phyloP scores from a whole-genome alignment of 805 yeast species.

The Pichia cabralensis region DNA sequence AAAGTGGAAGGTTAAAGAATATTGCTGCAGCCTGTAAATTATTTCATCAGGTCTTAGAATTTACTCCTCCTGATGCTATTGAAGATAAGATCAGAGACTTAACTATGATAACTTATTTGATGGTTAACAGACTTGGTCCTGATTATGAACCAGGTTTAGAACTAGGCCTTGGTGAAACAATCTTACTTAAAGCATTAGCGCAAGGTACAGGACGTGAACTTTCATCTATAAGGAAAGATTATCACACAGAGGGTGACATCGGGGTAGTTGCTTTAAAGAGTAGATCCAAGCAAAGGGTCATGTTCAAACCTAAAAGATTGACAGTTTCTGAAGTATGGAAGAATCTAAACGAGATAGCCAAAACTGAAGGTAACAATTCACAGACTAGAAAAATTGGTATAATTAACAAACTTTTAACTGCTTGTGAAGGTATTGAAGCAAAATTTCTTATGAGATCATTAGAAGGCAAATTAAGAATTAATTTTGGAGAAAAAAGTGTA shows the following conservation, averaged over 20 bases:
- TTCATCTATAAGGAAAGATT: slow-evolving; percentile 62
- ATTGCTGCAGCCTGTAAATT: slow-evolving; percentile 66
- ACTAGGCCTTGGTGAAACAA: slow-evolving; percentile 85
- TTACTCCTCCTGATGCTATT: slow-evolving; percentile 21
- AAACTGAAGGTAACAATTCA: slow-evolving; percentile 67
- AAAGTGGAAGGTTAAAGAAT: slow-evolving; percentile 76
- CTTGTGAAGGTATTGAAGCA: slow-evolving; percentile 81
- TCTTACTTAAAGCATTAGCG: slow-evolving; percentile 78
- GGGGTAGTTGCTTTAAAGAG: slow-evolving; percentile 84
- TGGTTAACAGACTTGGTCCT: slow-evolving; percentile 86
- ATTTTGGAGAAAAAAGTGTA: slow-evolving; percentile 90
- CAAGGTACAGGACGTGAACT: slow-evolving; percentile 81
- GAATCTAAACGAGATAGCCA: slow-evolving; percentile 68
- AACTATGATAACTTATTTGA: slow-evolving; percentile 67
- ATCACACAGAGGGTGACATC: slow-evolving; percentile 76
- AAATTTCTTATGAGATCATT: slow-evolving; percentile 81
- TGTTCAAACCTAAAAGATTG: slow-evolving; percentile 85
- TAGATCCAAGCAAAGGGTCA: slow-evolving; percentile 76
- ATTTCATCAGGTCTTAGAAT: slow-evolving; percentile 49
- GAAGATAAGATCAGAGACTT: slow-evolving; percentile 29
- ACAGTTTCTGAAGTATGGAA: slow-evolving; percentile 66
- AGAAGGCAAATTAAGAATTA: slow-evolving; percentile 89
- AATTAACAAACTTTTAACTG: slow-evolving; percentile 76
- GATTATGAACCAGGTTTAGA: slow-evolving; percentile 88
- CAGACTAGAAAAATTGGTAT: slow-evolving; percentile 69